Evolutionary conservation across 2,329 filamentous ascomycete genomes (phyloP).

Genomic region (Colletotrichum costaricense): DNA sequence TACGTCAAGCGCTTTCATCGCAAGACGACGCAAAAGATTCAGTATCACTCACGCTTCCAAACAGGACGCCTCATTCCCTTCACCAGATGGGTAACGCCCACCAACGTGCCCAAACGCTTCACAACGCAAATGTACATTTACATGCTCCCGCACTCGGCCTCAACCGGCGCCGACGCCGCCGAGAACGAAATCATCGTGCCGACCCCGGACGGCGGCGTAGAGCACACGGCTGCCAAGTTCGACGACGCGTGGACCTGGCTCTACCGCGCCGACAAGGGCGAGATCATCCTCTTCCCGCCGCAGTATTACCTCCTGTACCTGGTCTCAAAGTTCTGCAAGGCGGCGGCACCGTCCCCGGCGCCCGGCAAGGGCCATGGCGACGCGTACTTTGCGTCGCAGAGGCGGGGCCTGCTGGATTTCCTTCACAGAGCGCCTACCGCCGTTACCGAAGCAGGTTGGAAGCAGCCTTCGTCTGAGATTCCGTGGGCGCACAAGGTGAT

Average conservation of each 20-base stretch:
- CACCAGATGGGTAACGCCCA: constrained; percentile 91
- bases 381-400: constrained; percentile 58
- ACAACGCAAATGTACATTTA: constrained; percentile 98
- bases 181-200: constrained; percentile 70
- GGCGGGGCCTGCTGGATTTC: constrained; percentile 65
- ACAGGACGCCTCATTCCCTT: constrained; percentile 79
- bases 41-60: not conserved
- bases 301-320: constrained; percentile 81
- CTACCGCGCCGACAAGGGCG: constrained; percentile 66
- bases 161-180: constrained; percentile 47
- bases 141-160: constrained; percentile 74
- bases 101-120: constrained; percentile 79
- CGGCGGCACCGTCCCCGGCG: constrained; percentile 41
- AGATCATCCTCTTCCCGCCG: constrained; percentile 90
- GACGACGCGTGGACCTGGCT: constrained; percentile 79
- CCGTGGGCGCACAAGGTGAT: constrained; percentile 73
- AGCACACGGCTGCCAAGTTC: constrained; percentile 82
- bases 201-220: constrained; percentile 75
- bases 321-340: constrained; percentile 63
- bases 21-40: not conserved
- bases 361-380: constrained; percentile 39
- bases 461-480: constrained; percentile 57
- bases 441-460: constrained; percentile 50
- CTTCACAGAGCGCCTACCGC: constrained; percentile 57
- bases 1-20: not conserved